phyloP scores from a whole-genome alignment of 2,329 filamentous ascomycete genomes.

The Aspergillus hiratsukae region DNA sequence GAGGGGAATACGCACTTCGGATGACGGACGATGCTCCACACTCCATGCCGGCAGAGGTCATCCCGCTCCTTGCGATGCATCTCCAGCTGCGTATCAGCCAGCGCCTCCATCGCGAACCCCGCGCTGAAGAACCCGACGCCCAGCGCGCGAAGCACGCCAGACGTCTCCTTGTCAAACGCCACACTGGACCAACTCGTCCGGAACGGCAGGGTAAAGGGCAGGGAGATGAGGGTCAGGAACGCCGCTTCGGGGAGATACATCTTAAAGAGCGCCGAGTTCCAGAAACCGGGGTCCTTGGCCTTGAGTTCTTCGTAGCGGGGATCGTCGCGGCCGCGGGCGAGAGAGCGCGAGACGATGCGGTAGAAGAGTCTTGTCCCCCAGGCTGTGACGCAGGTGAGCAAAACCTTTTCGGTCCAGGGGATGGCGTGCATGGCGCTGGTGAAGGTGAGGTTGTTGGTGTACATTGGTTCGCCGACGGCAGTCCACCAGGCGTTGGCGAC shows the following conservation, averaged over 20 bases:
- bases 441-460: slow-evolving; percentile 44
- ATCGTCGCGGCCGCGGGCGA: slow-evolving; percentile 52
- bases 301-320: slow-evolving; percentile 52
- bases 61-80: slow-evolving; percentile 44
- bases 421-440: slow-evolving; percentile 45
- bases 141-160: slow-evolving; percentile 30
- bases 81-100: slow-evolving; percentile 56
- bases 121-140: slow-evolving; percentile 54
- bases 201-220: slow-evolving; percentile 56
- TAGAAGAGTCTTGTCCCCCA: slow-evolving; percentile 57
- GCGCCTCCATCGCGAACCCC: slow-evolving; percentile 53
- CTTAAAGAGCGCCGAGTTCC: slow-evolving; percentile 53
- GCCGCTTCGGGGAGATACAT: slow-evolving; percentile 55
- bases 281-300: slow-evolving; percentile 49
- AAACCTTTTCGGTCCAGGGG: slow-evolving; percentile 52
- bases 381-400: slow-evolving; percentile 53
- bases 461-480: slow-evolving; percentile 51
- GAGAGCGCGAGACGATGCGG: slow-evolving; percentile 47
- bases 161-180: slow-evolving; percentile 22
- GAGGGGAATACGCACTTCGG: slow-evolving; percentile 51
- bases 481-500: slow-evolving; percentile 59
- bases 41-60: slow-evolving; percentile 51
- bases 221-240: slow-evolving; percentile 53
- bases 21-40: slow-evolving; percentile 59
- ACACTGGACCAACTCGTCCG: slow-evolving; percentile 28